Evolutionary conservation across 169 alveolate genomes (phyloP).

Genomic region (Eimeria sp.): DNA sequence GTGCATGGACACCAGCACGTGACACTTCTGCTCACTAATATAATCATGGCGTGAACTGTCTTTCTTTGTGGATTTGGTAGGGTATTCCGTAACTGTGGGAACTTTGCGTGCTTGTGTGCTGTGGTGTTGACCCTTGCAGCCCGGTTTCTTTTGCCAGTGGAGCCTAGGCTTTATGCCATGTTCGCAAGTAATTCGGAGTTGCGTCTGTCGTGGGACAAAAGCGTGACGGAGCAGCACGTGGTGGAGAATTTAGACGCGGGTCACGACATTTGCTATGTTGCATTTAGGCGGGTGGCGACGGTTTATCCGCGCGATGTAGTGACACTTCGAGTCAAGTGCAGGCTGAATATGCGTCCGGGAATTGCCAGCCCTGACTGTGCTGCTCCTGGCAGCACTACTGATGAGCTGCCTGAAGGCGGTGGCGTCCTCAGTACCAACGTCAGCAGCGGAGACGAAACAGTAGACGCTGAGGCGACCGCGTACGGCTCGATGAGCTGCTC

Average conservation of each 20-base stretch:
- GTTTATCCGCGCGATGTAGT: slow-evolving; percentile 87
- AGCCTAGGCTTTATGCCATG: slow-evolving; percentile 59
- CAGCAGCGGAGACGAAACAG: background rate
- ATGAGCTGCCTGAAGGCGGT: background rate
- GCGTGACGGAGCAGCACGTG: slow-evolving; percentile 79
- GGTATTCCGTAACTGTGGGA: background rate
- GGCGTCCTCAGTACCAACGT: background rate
- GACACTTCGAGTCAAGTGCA: slow-evolving; percentile 84
- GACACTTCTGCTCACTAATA: background rate
- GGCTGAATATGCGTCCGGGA: slow-evolving; percentile 66
- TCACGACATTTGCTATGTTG: slow-evolving; percentile 85
- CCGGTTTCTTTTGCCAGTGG: slow-evolving; percentile 63
- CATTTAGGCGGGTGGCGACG: slow-evolving; percentile 86
- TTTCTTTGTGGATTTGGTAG: background rate
- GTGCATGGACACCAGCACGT: background rate
- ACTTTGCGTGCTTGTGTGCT: background rate
- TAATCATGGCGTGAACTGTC: background rate
- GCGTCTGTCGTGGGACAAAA: slow-evolving; percentile 85
- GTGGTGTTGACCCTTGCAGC: slow-evolving; percentile 20
- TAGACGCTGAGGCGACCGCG: slow-evolving; percentile 80
- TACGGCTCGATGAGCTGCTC: slow-evolving; percentile 87
- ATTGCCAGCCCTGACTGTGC: background rate
- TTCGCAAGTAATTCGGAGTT: slow-evolving; percentile 82
- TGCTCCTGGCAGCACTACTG: background rate
- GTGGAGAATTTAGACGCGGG: slow-evolving; percentile 83